Conservation (phyloP, 108 stramenopile species). For the Cylindrotheca closterium region DNA sequence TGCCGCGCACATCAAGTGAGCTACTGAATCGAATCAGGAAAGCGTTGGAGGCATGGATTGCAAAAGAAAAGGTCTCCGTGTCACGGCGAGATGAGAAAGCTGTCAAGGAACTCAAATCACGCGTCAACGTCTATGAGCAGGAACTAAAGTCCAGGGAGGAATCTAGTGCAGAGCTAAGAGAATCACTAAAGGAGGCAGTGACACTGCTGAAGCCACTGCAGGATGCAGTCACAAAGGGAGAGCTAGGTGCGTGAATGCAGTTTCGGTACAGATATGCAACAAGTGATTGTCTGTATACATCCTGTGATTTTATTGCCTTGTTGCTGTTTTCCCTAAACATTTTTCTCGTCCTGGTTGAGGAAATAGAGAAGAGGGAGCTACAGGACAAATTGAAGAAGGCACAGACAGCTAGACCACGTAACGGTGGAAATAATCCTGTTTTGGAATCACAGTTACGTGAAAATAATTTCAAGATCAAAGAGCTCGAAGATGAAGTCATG, state of each 20-base stretch:
- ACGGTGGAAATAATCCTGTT: not conserved
- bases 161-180: slow-evolving; percentile 39
- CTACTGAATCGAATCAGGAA: not conserved
- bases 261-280: no score
- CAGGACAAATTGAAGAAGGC: slow-evolving; percentile 23
- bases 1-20: not conserved
- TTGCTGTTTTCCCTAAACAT: no score
- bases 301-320: no score
- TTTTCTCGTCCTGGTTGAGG: no score
- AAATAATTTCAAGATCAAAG: slow-evolving; percentile 4
- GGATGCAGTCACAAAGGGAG: slow-evolving; percentile 51
- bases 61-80: slow-evolving; percentile 6
- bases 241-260: no score
- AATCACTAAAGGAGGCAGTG: slow-evolving; percentile 53
- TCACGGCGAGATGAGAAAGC: not conserved
- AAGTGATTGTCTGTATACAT: no score
- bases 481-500: slow-evolving; percentile 17
- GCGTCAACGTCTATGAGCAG: slow-evolving; percentile 24
- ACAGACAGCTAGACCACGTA: slow-evolving; percentile 8
- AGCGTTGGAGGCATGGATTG: not conserved
- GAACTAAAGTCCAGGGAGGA: slow-evolving; percentile 49
- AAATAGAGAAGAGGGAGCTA: slow-evolving; percentile 26
- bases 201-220: slow-evolving; percentile 56
- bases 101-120: slow-evolving; percentile 15
- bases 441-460: slow-evolving; percentile 2